A percentile compares a stretch with the other conserved stretches of the same genome.
Evolutionary conservation across 2,329 filamentous ascomycete species (phyloP).

Genomic region (Phialemoniopsis sp.): DNA sequence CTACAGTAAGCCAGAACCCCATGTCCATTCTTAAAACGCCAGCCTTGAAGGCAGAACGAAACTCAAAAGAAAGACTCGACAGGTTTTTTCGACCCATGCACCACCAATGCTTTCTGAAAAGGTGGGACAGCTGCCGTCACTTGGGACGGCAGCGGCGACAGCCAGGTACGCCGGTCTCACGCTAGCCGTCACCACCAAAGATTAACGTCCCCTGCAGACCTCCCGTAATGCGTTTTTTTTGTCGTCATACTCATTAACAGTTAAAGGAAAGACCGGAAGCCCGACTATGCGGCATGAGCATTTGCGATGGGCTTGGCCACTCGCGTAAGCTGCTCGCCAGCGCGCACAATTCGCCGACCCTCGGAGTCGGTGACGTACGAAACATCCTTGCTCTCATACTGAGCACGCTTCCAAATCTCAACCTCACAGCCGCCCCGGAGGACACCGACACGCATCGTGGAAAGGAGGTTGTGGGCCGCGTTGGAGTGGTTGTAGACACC

Average conservation of each 20-base stretch:
- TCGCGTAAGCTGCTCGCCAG: constrained; percentile 81
- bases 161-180: too few species aligned
- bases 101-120: too few species aligned
- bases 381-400: constrained; percentile 80
- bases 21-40: too few species aligned
- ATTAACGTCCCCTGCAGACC: background rate
- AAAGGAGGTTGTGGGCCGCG: constrained; percentile 83
- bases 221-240: background rate
- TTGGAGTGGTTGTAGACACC: constrained; percentile 89
- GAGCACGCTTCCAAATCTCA: constrained; percentile 87
- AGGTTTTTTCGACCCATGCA: too few species aligned
- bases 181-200: too few species aligned
- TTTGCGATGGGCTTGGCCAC: constrained; percentile 74
- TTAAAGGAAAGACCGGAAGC: background rate
- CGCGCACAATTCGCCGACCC: constrained; percentile 79
- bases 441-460: constrained; percentile 83
- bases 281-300: constrained; percentile 70
- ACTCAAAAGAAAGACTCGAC: too few species aligned
- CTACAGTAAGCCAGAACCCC: too few species aligned
- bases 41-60: too few species aligned
- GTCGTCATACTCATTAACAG: background rate
- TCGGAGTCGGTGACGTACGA: constrained; percentile 75
- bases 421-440: constrained; percentile 84
- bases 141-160: too few species aligned
- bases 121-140: too few species aligned